A percentile compares a stretch with the other conserved stretches of the same genome.
Conservation (phyloP, 768 basidiomycete genomes). For the Phylloporus sp. region DNA sequence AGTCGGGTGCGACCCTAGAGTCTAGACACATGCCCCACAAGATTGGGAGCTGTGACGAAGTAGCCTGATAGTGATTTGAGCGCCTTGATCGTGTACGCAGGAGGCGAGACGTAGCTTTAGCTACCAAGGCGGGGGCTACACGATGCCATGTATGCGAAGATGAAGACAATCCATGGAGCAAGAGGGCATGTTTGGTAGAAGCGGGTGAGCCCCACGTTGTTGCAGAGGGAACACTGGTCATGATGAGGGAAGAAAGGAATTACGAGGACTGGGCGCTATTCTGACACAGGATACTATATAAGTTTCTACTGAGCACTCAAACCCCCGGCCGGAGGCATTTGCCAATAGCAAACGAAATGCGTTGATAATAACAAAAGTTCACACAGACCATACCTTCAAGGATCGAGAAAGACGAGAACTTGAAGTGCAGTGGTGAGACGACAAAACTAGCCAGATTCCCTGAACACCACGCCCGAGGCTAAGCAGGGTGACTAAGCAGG, state of each 20-base stretch:
- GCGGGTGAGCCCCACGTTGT: constrained; percentile 21
- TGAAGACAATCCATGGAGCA: constrained; percentile 25
- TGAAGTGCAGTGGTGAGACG: too few species aligned
- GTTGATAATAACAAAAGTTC: too few species aligned
- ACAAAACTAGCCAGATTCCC: too few species aligned
- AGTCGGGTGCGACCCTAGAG: constrained; percentile 14
- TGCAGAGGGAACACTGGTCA: constrained; percentile 17
- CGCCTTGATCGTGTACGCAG: not conserved
- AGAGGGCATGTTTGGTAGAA: constrained; percentile 21
- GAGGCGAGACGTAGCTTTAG: constrained; percentile 9
- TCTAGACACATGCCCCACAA: constrained; percentile 15
- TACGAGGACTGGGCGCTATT: too few species aligned
- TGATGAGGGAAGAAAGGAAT: not conserved
- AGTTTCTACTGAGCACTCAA: too few species aligned
- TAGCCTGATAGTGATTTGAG: constrained; percentile 12
- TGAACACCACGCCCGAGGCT: too few species aligned
- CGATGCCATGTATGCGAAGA: constrained; percentile 20
- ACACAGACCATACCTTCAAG: too few species aligned
- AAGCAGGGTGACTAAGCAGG: too few species aligned
- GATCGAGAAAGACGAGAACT: too few species aligned
- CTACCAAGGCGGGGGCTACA: constrained; percentile 13
- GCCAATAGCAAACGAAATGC: too few species aligned
- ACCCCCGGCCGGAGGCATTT: too few species aligned
- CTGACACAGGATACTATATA: too few species aligned
- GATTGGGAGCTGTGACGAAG: constrained; percentile 22